phyloP scores from a whole-genome alignment of 2,329 filamentous ascomycete species.

The Trichoderma endophyticum region DNA sequence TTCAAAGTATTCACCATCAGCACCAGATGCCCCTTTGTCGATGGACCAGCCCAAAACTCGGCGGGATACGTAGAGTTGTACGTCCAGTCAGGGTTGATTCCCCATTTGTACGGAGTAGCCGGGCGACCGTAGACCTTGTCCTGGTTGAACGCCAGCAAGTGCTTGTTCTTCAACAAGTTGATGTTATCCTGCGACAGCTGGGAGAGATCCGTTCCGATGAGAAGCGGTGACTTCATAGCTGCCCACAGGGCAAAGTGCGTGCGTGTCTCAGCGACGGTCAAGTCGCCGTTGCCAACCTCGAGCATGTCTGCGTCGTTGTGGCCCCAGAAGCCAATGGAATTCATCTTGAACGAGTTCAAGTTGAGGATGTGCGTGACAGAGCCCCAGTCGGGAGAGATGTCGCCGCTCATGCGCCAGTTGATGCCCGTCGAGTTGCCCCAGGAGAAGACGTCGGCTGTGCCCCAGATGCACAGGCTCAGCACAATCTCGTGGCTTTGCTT shows the following conservation, averaged over 20 bases:
- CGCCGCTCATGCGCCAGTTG: slow-evolving; percentile 45
- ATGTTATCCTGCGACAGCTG: slow-evolving; percentile 36
- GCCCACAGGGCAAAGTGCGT: slow-evolving; percentile 53
- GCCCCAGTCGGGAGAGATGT: slow-evolving; percentile 40
- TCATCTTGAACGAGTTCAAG: slow-evolving; percentile 44
- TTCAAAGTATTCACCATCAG: slow-evolving; percentile 46
- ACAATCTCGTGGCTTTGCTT: slow-evolving; percentile 44
- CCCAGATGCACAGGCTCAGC: slow-evolving; percentile 54
- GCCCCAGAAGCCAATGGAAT: slow-evolving; percentile 46
- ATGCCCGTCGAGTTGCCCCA: slow-evolving; percentile 50
- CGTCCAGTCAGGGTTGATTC: slow-evolving; percentile 47
- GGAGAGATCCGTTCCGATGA: slow-evolving; percentile 45
- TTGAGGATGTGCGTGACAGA: slow-evolving; percentile 42
- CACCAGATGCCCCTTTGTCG: slow-evolving; percentile 42
- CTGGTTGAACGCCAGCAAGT: slow-evolving; percentile 44
- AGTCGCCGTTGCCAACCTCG: slow-evolving; percentile 48
- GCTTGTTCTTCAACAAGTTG: slow-evolving; percentile 41
- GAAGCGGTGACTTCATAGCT: slow-evolving; percentile 47
- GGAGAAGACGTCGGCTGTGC: slow-evolving; percentile 44
- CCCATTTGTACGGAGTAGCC: slow-evolving; percentile 47
- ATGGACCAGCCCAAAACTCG: slow-evolving; percentile 48
- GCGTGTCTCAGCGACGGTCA: slow-evolving; percentile 44
- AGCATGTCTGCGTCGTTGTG: slow-evolving; percentile 51
- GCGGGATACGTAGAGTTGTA: slow-evolving; percentile 48
- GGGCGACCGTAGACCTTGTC: slow-evolving; percentile 41